phyloP scores from a whole-genome alignment of 2,329 filamentous ascomycete species.

The Penicillium sp. region DNA sequence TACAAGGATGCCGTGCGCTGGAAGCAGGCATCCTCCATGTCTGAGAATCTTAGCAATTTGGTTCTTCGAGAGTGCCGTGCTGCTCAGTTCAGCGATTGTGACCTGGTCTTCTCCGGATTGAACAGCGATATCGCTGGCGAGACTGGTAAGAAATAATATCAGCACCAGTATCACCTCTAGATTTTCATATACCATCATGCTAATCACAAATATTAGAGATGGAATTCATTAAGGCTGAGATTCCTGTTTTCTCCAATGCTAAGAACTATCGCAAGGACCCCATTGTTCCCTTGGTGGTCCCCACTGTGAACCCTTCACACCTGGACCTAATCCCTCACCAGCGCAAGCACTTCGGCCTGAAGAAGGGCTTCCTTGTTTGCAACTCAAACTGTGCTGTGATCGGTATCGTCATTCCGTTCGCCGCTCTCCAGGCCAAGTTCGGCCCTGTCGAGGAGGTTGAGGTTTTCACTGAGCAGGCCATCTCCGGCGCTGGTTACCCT shows the following conservation, averaged over 20 bases:
- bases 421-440: conserved; percentile 83
- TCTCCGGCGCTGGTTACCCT: conserved; percentile 78
- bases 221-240: conserved; percentile 84
- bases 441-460: conserved; percentile 76
- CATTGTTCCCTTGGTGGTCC: conserved; percentile 88
- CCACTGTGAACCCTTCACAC: conserved; percentile 89
- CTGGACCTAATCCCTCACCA: conserved; percentile 90
- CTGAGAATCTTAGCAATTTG: conserved; percentile 73
- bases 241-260: conserved; percentile 94
- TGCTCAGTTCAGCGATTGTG: conserved; percentile 83
- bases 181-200: not conserved
- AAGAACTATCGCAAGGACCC: conserved; percentile 96
- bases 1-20: conserved; percentile 93
- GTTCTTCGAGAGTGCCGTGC: conserved; percentile 85
- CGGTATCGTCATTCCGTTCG: conserved; percentile 91
- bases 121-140: conserved; percentile 92
- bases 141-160: conserved; percentile 64
- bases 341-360: conserved; percentile 69
- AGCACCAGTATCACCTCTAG: no score
- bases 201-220: conserved; percentile 66
- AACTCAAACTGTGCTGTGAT: conserved; percentile 99
- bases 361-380: conserved; percentile 91
- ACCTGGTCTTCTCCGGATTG: conserved; percentile 89
- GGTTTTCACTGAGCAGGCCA: conserved; percentile 92
- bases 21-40: conserved; percentile 90